Conservation (phyloP, 495 filamentous ascomycete species). For the Hypoxylon perforatum region DNA sequence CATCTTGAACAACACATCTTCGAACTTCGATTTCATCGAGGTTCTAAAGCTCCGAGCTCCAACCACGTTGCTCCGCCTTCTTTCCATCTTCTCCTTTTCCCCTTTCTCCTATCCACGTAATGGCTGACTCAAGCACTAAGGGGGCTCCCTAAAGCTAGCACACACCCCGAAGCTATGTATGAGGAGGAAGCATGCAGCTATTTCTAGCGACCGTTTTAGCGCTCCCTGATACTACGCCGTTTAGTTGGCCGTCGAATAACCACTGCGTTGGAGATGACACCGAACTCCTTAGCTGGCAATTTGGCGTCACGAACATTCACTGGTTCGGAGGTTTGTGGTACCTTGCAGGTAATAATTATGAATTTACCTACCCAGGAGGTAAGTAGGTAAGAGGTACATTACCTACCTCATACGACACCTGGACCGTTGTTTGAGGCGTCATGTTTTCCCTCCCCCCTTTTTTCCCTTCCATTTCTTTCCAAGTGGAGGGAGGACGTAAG, state of each 20-base stretch:
- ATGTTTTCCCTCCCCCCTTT: not conserved
- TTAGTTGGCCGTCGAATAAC: slow-evolving; percentile 26
- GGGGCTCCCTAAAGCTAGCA: slow-evolving; percentile 19
- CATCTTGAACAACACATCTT: slow-evolving; percentile 43
- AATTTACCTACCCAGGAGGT: too few relatives aligned
- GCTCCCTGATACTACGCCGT: slow-evolving; percentile 32
- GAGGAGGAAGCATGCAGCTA: slow-evolving; percentile 32
- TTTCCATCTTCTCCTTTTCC: not conserved
- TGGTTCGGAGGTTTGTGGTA: slow-evolving; percentile 34
- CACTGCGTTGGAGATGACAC: slow-evolving; percentile 22
- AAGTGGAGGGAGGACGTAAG: slow-evolving; percentile 30
- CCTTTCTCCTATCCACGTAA: slow-evolving; percentile 21
- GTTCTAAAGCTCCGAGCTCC: slow-evolving; percentile 2
- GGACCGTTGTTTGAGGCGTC: not conserved
- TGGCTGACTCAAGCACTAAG: slow-evolving; percentile 11
- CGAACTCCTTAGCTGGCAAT: slow-evolving; percentile 26
- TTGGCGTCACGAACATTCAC: slow-evolving; percentile 12
- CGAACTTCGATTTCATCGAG: not conserved
- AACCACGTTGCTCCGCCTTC: slow-evolving; percentile 1
- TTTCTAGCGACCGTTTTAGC: slow-evolving; percentile 34
- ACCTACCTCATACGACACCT: not conserved
- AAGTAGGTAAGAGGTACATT: too few relatives aligned
- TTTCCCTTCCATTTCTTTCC: slow-evolving; percentile 18
- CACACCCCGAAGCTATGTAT: slow-evolving; percentile 13
- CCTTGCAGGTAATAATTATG: slow-evolving; percentile 31